These are phyloP conservation scores for Mycena epipterygia DNA, from an alignment of 768 basidiomycete species.

Conservation along the genomic window DNA sequence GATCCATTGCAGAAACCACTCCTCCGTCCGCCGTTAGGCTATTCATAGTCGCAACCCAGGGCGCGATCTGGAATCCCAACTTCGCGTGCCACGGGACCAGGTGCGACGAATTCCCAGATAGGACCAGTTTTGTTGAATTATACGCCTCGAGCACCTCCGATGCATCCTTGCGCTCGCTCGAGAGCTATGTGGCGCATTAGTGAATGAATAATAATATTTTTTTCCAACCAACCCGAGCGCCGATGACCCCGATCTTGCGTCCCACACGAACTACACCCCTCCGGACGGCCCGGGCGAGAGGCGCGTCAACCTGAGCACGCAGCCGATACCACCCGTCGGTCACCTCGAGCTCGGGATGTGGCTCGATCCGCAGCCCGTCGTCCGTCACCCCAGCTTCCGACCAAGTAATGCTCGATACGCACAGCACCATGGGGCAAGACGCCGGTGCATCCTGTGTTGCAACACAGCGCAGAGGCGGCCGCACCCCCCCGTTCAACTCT, in stretches of 20 bases:
- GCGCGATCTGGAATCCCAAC: constrained; percentile 80
- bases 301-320: constrained; percentile 79
- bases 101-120: constrained; percentile 90
- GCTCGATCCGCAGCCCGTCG: constrained; percentile 51
- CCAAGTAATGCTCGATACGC: constrained; percentile 82
- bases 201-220: constrained; percentile 2
- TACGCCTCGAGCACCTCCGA: constrained; percentile 88
- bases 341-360: constrained; percentile 82
- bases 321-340: constrained; percentile 98
- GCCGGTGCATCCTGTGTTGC: constrained; percentile 88
- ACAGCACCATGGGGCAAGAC: constrained; percentile 85
- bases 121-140: constrained; percentile 69
- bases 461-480: constrained; percentile 86
- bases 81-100: constrained; percentile 91
- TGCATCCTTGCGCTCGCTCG: constrained; percentile 80
- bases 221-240: constrained; percentile 74
- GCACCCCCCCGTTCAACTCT: constrained; percentile 81
- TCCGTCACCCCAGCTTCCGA: constrained; percentile 53
- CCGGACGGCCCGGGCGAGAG: constrained; percentile 77
- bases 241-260: constrained; percentile 84
- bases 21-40: constrained; percentile 90
- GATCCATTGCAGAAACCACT: constrained; percentile 76
- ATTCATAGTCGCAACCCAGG: constrained; percentile 81
- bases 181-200: constrained; percentile 61
- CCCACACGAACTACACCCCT: constrained; percentile 80